Conservation (phyloP, 1,139 yeast genomes). For the Nakaseomyces delphensis region DNA sequence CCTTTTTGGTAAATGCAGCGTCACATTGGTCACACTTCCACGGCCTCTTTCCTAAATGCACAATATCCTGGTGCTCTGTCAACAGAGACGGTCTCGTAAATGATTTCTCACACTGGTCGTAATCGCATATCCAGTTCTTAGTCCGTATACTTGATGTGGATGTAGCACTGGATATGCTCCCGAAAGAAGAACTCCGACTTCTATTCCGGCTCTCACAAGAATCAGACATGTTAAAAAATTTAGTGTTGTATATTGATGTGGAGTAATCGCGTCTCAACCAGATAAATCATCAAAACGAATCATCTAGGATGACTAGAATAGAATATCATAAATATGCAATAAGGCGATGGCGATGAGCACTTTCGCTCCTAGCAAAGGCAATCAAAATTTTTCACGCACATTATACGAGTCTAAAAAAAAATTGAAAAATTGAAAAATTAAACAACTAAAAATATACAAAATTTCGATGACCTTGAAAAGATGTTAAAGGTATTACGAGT, state of each 20-base stretch:
- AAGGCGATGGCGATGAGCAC: neutral
- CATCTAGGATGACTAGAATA: neutral
- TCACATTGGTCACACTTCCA: conserved; percentile 60
- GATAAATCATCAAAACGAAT: too few relatives aligned
- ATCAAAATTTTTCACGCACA: neutral
- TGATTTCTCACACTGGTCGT: conserved; percentile 60
- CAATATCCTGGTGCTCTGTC: conserved; percentile 66
- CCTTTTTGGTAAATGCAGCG: conserved; percentile 60
- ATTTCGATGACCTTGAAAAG: too few relatives aligned
- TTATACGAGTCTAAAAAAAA: too few relatives aligned
- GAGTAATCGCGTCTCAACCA: too few relatives aligned
- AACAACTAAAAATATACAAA: too few relatives aligned
- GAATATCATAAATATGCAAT: neutral
- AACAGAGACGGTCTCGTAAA: conserved; percentile 75
- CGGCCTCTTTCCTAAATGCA: conserved; percentile 72
- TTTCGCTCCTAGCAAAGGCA: too few relatives aligned
- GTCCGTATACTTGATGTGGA: conserved; percentile 39
- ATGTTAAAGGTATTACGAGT: too few relatives aligned
- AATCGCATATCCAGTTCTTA: conserved; percentile 53
- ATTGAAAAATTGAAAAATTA: too few relatives aligned
- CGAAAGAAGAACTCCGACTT: conserved; percentile 3
- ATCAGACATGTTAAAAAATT: neutral
- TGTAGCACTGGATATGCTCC: conserved; percentile 14
- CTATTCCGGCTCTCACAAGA: neutral
- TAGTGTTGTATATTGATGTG: too few relatives aligned